Evolutionary conservation across 2,329 filamentous ascomycete genomes (phyloP).

Genomic region (Thielaviopsis euricoi): DNA sequence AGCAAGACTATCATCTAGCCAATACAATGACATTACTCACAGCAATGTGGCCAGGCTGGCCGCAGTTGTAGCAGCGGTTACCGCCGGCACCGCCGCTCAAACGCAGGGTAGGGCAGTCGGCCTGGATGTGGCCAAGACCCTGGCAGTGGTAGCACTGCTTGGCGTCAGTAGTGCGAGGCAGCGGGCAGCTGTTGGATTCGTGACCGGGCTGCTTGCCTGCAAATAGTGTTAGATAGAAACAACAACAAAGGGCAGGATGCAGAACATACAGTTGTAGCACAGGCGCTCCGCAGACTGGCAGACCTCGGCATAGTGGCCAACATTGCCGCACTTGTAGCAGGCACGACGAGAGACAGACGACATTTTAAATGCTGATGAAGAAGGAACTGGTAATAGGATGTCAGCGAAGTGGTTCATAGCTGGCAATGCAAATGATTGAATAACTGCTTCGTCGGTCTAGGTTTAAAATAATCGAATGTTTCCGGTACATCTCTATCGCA

Average conservation of each 20-base stretch:
- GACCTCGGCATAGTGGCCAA: constrained; percentile 71
- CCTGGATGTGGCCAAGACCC: constrained; percentile 93
- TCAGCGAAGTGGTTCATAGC: background rate
- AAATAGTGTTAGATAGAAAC: constrained; percentile 14
- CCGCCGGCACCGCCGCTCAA: constrained; percentile 67
- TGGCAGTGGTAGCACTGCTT: constrained; percentile 99
- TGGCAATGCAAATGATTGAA: background rate
- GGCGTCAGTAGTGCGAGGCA: constrained; percentile 89
- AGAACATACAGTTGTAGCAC: constrained; percentile 88
- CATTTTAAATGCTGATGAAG: constrained; percentile 33
- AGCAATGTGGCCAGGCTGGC: constrained; percentile 80
- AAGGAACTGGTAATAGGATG: background rate
- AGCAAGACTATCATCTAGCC: background rate
- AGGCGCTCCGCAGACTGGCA: constrained; percentile 96
- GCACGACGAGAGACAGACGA: constrained; percentile 67
- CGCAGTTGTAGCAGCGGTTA: constrained; percentile 94
- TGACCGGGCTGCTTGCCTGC: constrained; percentile 78
- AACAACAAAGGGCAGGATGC: background rate
- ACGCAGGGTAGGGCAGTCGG: constrained; percentile 92
- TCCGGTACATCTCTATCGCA: no score
- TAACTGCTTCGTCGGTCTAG: background rate
- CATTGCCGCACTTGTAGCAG: constrained; percentile 72
- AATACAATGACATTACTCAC: constrained; percentile 31
- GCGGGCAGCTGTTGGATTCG: constrained; percentile 94
- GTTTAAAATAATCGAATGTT: no score